phyloP scores from a whole-genome alignment of 495 filamentous ascomycete genomes.

The Penicillium bovifimosum region DNA sequence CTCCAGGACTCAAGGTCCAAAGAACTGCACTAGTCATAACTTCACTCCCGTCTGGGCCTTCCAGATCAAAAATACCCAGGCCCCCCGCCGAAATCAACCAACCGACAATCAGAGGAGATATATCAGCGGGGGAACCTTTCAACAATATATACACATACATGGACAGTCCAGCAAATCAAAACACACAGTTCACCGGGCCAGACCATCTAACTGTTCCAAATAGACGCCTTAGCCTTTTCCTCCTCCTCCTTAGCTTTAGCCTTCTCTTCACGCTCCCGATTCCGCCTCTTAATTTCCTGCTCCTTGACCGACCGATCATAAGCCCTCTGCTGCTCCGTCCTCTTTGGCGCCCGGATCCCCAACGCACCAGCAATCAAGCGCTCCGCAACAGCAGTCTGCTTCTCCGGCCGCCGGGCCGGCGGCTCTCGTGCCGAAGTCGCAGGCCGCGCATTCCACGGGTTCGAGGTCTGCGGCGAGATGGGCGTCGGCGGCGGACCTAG shows the following conservation, averaged over 20 bases:
- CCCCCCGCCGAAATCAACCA: no score
- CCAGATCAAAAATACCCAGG: no score
- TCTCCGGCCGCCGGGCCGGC: conserved; percentile 62
- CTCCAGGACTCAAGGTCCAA: no score
- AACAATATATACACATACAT: background rate
- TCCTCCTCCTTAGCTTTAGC: conserved; percentile 59
- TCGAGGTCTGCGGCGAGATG: conserved; percentile 44
- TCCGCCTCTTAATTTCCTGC: conserved; percentile 73
- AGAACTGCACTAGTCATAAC: no score
- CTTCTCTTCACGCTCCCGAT: conserved; percentile 64
- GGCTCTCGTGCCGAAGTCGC: conserved; percentile 17
- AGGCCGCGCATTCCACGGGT: conserved; percentile 19
- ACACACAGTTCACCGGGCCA: background rate
- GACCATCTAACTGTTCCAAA: conserved; percentile 70
- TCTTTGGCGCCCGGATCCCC: conserved; percentile 72
- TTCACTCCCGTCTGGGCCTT: no score
- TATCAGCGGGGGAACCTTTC: background rate
- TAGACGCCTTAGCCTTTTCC: conserved; percentile 63
- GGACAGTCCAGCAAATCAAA: background rate
- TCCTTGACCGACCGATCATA: conserved; percentile 82
- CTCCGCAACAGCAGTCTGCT: conserved; percentile 84
- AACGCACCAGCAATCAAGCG: conserved; percentile 86
- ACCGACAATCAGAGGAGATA: background rate
- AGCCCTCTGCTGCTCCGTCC: conserved; percentile 80
- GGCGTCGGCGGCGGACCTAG: conserved; percentile 58